Conservation (phyloP, 1,284 basidiomycete species). For the Stygiomarasmius scandens region DNA sequence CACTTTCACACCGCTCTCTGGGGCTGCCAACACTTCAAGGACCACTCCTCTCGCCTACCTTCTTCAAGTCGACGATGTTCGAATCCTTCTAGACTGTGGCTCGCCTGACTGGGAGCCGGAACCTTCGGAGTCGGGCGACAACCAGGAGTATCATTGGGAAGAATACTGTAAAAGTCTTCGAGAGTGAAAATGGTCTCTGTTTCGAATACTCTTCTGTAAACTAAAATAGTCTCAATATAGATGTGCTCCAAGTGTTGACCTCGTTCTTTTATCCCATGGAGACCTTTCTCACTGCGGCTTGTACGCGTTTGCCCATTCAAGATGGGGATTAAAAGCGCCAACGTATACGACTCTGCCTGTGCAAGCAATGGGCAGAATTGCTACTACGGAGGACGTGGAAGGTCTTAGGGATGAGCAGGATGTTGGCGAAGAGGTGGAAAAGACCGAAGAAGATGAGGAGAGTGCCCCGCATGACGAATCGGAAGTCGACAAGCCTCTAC, state of each 20-base stretch:
- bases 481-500: constrained; percentile 21
- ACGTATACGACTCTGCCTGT: constrained; percentile 97
- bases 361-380: constrained; percentile 94
- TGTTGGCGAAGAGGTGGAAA: constrained; percentile 45
- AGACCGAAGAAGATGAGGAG: constrained; percentile 22
- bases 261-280: constrained; percentile 92
- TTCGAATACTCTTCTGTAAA: constrained; percentile 13
- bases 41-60: constrained; percentile 80
- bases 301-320: constrained; percentile 87
- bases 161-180: constrained; percentile 67
- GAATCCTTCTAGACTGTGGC: constrained; percentile 94
- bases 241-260: constrained; percentile 74
- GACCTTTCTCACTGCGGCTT: constrained; percentile 88
- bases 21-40: constrained; percentile 71
- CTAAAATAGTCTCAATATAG: constrained; percentile 40
- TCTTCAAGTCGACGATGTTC: constrained; percentile 92
- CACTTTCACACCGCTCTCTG: constrained; percentile 89
- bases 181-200: constrained; percentile 50
- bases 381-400: constrained; percentile 83
- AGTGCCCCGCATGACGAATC: constrained; percentile 27
- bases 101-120: constrained; percentile 84
- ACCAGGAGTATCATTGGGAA: constrained; percentile 44
- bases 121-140: constrained; percentile 39
- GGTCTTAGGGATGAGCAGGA: constrained; percentile 78
- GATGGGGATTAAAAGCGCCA: constrained; percentile 88